phyloP scores from a whole-genome alignment of 1,139 yeast genomes.

The Kodamaea sp. region DNA sequence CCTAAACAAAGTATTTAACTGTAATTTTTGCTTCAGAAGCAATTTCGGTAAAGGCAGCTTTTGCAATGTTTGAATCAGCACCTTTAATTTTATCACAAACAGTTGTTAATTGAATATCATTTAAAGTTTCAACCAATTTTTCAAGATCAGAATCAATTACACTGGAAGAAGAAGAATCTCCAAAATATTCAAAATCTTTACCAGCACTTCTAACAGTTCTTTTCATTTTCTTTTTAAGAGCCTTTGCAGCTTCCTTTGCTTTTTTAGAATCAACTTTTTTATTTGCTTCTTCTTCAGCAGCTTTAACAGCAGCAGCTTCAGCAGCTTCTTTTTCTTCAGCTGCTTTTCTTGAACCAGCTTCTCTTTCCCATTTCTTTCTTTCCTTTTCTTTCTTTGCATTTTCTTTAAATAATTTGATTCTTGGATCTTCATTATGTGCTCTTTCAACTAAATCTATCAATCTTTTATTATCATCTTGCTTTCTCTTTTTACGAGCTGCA shows the following conservation, averaged over 20 bases:
- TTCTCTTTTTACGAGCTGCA: constrained; percentile 94
- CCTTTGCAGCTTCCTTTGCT: constrained; percentile 95
- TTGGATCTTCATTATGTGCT: constrained; percentile 87
- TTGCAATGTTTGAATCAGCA: constrained; percentile 49
- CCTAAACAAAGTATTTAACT: constrained; percentile 19
- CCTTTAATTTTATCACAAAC: constrained; percentile 62
- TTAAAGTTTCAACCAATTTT: constrained; percentile 70
- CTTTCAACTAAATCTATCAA: constrained; percentile 82
- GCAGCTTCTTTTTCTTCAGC: constrained; percentile 90
- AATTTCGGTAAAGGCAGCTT: constrained; percentile 47
- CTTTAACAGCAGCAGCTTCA: constrained; percentile 67
- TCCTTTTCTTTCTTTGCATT: constrained; percentile 94
- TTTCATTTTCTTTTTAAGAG: constrained; percentile 97
- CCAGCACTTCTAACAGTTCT: constrained; percentile 80
- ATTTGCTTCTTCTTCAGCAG: constrained; percentile 71
- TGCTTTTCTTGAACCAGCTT: constrained; percentile 95
- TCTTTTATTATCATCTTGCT: constrained; percentile 95
- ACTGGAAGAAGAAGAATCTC: constrained; percentile 64
- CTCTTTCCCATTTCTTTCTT: constrained; percentile 94
- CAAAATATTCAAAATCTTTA: constrained; percentile 83
- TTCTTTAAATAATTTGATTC: constrained; percentile 90
- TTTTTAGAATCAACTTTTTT: constrained; percentile 74
- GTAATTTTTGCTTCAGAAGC: constrained; percentile 40
- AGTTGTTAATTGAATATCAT: constrained; percentile 68
- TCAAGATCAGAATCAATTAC: constrained; percentile 78